Evolutionary conservation across 2,329 filamentous ascomycete genomes (phyloP), one percentile per base, ranked within the genome.

Genomic region (Alternaria sp.): DNA sequence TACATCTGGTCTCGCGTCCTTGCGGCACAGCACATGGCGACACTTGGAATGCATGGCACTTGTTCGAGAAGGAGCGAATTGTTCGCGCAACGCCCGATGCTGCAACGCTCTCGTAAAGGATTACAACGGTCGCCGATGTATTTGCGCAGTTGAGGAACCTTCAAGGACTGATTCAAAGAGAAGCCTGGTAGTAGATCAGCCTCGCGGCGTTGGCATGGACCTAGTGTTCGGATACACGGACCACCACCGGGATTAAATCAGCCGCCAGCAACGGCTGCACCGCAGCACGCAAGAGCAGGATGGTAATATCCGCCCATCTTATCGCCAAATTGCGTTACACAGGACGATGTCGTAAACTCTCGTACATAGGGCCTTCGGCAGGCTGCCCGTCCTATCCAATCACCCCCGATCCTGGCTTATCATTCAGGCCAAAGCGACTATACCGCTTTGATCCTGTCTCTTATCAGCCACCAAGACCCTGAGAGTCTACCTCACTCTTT

Each of bases 171-270:
- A 44, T 51, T 30, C 15, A 43, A 59, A 47, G 55, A 50, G 30
- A 36, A 7, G 26, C 17, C 40, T 19, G 50, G 17, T 40, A 28
- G 49, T 44, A 44, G 43, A 54, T 51, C 43, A 44, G 25, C 56
- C 47, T 30, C 56, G 56, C 54, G 49, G 50, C 25, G 25, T 59
- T n/a, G 56, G 60, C 60, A 59, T 53, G 45, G 56, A 57, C 65
- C 62, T 63, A 62, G 69, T 61, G 67, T 66, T 68, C 74, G 72
- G 74, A 52, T 69, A 70, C 58, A 54, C 72, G 72, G 72, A 62
- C 61, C 59, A 63, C 19, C 21, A 36, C 19, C 15, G 6, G 26
- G 61, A 57, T 44, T 69, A 64, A 73, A 73, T 73, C 66, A 70
- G 49, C 57, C 36, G 44, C 55, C 25, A 57, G 32, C 44, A 57